Base-by-base conservation (phyloP, 768 basidiomycete genomes). In the Panaeolus papilionaceus region DNA sequence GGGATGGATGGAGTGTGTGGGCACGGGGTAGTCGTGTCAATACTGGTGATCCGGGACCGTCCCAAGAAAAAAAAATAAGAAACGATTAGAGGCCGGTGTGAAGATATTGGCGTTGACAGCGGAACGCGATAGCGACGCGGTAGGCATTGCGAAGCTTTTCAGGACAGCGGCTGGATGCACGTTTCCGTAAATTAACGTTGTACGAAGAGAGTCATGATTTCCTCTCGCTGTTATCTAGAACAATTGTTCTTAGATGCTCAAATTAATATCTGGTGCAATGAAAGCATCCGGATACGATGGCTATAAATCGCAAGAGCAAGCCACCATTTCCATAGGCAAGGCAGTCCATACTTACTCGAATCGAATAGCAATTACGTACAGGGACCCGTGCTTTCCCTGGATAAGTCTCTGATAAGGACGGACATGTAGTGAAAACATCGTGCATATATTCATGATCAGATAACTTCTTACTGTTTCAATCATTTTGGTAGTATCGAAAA, bases 401-500 rank as follows among this genome's bases (percentile, higher is more conserved):
- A n/a, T 20, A n/a, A 47, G 20, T 20, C 7, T 18, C 4, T 45
- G 45, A 47, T 20, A 47, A 47, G n/a, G 45, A 20, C 45, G 45
- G 45, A 47, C 45, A 47, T 47, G n/a, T 47, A n/a, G 45, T 47
- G 45, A n/a, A 47, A 47, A 47, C 45, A 20, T 42, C 42, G 38
- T 39, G 38, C 38, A 39, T 42, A 14, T 47, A 23, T 47, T 7
- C 20, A n/a, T 47, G 45, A 47, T 47, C 45, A 47, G 45, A 47
- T 47, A 47, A 14, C 3, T n/a, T 47, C 14, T 20, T 47, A n/a
- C n/a, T n/a, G 20, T 47, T 47, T n/a, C 45, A 4, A 20, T 47
- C 44, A n/a, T 47, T 47, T n/a, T 20, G 23, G 23, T 23, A 47
- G 45, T 20, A 47, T 20, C 10, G n/a, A 20, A 47, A 47, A 20